Conservation (phyloP, 1,284 basidiomycete species). For the Porodaedalea pini region DNA sequence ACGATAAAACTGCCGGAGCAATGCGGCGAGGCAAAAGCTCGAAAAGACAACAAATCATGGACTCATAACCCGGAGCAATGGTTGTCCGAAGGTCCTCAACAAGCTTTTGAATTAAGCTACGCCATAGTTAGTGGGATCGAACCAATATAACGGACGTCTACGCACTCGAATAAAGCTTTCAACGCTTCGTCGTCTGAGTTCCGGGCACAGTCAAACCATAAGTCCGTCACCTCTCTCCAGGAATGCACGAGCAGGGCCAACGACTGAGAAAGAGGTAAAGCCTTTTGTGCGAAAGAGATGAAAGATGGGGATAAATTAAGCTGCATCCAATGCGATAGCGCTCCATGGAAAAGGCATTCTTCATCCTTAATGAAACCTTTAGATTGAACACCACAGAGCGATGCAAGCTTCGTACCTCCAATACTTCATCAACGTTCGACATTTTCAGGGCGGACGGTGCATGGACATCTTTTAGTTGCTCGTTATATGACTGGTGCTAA, state of each 20-base stretch:
- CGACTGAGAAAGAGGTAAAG: constrained; percentile 63
- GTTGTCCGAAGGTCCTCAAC: constrained; percentile 73
- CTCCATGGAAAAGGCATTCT: constrained; percentile 68
- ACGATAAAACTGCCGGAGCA: constrained; percentile 55
- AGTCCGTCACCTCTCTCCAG: constrained; percentile 59
- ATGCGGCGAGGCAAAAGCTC: constrained; percentile 56
- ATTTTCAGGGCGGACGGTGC: constrained; percentile 60
- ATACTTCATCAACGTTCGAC: constrained; percentile 55
- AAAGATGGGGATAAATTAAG: constrained; percentile 79
- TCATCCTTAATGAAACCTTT: constrained; percentile 47
- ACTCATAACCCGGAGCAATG: constrained; percentile 53
- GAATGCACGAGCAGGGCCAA: constrained; percentile 82
- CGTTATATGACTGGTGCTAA: constrained; percentile 73
- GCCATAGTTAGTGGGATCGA: constrained; percentile 1
- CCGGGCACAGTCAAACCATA: constrained; percentile 58
- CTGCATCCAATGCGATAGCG: constrained; percentile 69
- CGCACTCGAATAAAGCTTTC: constrained; percentile 68
- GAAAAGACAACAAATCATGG: constrained; percentile 52
- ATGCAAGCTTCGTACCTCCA: constrained; percentile 45
- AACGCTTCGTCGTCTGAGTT: constrained; percentile 65
- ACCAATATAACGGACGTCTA: constrained; percentile 21
- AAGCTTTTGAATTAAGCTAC: constrained; percentile 70
- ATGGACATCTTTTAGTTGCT: constrained; percentile 66
- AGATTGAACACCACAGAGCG: not conserved
- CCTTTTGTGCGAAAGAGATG: constrained; percentile 61